These are phyloP conservation scores for Excoecaria cochinchinensis DNA, from an alignment of 345 rosid species.

Conservation along the genomic window DNA sequence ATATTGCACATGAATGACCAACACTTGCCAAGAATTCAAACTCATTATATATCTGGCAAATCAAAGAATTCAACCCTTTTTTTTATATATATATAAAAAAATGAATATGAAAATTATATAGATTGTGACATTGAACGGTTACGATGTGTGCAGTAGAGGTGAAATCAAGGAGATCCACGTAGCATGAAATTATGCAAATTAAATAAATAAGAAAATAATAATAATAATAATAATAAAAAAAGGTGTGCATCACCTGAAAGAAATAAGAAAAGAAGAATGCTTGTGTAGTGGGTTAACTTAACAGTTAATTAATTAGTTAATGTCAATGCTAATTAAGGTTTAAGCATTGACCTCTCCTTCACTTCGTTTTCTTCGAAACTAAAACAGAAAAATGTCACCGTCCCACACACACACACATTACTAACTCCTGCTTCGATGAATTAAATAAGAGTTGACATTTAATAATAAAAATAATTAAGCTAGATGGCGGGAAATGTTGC, in stretches of 20 bases:
- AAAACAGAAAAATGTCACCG: conserved; percentile 28
- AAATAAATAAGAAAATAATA: too few relatives aligned
- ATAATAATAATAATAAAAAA: neutral
- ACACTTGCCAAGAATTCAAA: too few relatives aligned
- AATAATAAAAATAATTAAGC: too few relatives aligned
- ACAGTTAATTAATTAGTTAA: neutral
- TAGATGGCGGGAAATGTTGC: conserved; percentile 24
- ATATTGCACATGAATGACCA: too few relatives aligned
- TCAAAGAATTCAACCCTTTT: too few relatives aligned
- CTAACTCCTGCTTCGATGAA: conserved; percentile 11
- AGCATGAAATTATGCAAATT: too few relatives aligned
- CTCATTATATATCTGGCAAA: too few relatives aligned
- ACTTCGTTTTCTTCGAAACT: neutral
- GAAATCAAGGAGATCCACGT: too few relatives aligned
- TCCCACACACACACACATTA: conserved; percentile 19
- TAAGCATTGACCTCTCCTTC: conserved; percentile 24
- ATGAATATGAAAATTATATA: too few relatives aligned
- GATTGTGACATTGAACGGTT: too few relatives aligned
- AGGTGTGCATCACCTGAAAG: conserved; percentile 18
- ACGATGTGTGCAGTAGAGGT: too few relatives aligned
- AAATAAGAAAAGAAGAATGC: neutral
- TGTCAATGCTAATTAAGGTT: neutral
- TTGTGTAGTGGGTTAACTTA: conserved; percentile 22
- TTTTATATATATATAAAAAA: too few relatives aligned
- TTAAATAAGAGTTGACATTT: conserved; percentile 19